These are phyloP conservation scores for Strobilomyces dryophilus DNA, from an alignment of 768 basidiomycete species.

Conservation along the genomic window DNA sequence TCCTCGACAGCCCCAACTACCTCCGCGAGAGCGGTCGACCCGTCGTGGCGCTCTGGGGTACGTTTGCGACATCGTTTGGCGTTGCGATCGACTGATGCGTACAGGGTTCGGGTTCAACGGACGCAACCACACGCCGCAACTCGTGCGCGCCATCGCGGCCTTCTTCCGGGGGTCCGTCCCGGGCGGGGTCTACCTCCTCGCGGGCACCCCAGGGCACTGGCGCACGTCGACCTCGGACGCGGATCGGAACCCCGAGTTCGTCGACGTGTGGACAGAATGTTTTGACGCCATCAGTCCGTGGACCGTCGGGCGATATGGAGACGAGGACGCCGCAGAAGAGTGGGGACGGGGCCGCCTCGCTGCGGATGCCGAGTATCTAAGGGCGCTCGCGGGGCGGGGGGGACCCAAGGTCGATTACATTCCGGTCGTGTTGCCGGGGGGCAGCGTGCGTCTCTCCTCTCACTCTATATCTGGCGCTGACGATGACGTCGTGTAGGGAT, in stretches of 20 bases:
- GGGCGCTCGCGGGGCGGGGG: conserved; percentile 40
- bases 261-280: conserved; percentile 68
- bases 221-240: conserved; percentile 67
- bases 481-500: conserved; percentile 42
- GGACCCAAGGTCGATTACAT: conserved; percentile 68
- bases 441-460: conserved; percentile 55
- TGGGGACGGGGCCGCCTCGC: conserved; percentile 63
- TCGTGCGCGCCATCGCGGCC: conserved; percentile 49
- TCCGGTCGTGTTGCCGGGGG: conserved; percentile 80
- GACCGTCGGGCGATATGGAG: conserved; percentile 70
- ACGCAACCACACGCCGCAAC: conserved; percentile 56
- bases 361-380: conserved; percentile 59
- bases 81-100: neutral
- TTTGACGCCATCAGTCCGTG: conserved; percentile 82
- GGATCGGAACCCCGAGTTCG: conserved; percentile 61
- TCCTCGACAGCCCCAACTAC: conserved; percentile 72
- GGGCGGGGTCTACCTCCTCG: too few species aligned
- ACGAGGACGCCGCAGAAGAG: conserved; percentile 55
- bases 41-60: conserved; percentile 74
- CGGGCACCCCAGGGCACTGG: conserved; percentile 71
- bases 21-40: conserved; percentile 65
- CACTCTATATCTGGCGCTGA: neutral
- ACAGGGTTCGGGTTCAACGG: conserved; percentile 69
- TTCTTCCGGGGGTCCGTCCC: conserved; percentile 56
- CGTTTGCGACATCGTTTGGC: neutral